These are phyloP conservation scores for Henckelia pumila DNA, from an alignment of 257 asterid species.

Conservation along the genomic window DNA sequence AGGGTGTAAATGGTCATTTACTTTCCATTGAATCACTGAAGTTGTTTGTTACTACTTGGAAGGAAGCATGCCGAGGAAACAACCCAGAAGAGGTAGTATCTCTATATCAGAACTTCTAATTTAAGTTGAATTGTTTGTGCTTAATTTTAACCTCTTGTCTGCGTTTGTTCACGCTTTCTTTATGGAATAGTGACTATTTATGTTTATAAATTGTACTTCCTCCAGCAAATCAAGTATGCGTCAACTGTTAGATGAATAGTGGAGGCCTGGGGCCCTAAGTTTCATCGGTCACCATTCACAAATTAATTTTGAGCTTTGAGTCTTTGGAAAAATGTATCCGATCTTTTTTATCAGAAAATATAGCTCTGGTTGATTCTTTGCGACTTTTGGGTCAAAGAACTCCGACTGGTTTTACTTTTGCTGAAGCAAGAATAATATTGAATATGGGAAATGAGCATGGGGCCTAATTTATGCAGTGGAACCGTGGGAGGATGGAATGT, in stretches of 20 bases:
- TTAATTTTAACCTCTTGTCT: conserved; percentile 13
- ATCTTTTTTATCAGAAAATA: background rate
- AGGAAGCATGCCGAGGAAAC: conserved; percentile 62
- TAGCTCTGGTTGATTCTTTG: background rate
- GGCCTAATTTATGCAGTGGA: conserved; percentile 4
- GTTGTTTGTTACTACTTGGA: conserved; percentile 73
- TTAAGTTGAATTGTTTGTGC: conserved; percentile 10
- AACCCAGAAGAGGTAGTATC: conserved; percentile 60
- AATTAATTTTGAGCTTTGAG: background rate
- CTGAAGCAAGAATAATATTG: background rate
- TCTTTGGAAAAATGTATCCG: background rate
- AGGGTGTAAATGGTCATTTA: conserved; percentile 30
- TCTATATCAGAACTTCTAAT: conserved; percentile 11
- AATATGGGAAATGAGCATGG: conserved; percentile 2
- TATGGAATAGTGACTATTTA: conserved; percentile 11
- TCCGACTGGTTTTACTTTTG: conserved; percentile 9
- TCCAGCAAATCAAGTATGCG: background rate
- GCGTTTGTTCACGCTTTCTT: background rate
- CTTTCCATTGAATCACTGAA: conserved; percentile 48
- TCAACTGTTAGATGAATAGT: conserved; percentile 1
- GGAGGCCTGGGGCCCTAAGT: background rate
- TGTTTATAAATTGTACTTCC: background rate
- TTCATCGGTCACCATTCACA: conserved; percentile 14
- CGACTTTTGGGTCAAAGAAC: conserved; percentile 3
- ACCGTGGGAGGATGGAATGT: conserved; percentile 1